These are phyloP conservation scores for Austroboletus eburneus DNA, from an alignment of 768 basidiomycete genomes.

Conservation along the genomic window DNA sequence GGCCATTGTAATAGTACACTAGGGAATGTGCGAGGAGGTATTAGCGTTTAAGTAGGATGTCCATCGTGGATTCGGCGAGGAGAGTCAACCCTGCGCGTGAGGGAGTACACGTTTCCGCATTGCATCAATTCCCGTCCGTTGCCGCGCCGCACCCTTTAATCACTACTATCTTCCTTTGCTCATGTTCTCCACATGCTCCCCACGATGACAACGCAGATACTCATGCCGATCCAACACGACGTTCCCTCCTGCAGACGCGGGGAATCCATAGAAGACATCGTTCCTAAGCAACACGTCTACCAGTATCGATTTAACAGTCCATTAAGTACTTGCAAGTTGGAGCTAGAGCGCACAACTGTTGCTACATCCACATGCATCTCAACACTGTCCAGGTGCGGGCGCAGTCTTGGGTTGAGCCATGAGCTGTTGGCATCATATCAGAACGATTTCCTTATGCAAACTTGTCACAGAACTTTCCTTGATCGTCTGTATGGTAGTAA, in stretches of 20 bases:
- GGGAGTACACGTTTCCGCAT: constrained; percentile 26
- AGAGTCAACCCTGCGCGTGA: constrained; percentile 15
- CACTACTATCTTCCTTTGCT: too few relatives aligned
- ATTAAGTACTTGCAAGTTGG: too few relatives aligned
- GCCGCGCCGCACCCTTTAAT: constrained; percentile 19
- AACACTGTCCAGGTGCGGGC: constrained; percentile 26
- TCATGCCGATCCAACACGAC: constrained; percentile 12
- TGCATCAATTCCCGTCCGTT: constrained; percentile 32
- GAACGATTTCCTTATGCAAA: background rate
- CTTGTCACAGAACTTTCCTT: constrained; percentile 48
- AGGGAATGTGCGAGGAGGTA: constrained; percentile 13
- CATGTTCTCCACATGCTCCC: too few relatives aligned
- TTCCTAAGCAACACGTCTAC: constrained; percentile 15
- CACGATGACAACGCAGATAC: constrained; percentile 4
- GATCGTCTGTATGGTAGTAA: constrained; percentile 79
- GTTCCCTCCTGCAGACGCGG: constrained; percentile 14
- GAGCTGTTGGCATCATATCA: constrained; percentile 40
- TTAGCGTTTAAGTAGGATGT: constrained; percentile 28
- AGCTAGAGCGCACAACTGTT: constrained; percentile 5
- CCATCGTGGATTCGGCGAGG: constrained; percentile 36
- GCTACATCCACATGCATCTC: too few relatives aligned
- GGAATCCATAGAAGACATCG: constrained; percentile 11
- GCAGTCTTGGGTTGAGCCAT: constrained; percentile 50
- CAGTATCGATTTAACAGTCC: constrained; percentile 11
- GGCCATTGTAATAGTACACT: too few relatives aligned